Base-by-base conservation (phyloP, 169 alveolate genomes). In the Plasmodium coatneyi region DNA sequence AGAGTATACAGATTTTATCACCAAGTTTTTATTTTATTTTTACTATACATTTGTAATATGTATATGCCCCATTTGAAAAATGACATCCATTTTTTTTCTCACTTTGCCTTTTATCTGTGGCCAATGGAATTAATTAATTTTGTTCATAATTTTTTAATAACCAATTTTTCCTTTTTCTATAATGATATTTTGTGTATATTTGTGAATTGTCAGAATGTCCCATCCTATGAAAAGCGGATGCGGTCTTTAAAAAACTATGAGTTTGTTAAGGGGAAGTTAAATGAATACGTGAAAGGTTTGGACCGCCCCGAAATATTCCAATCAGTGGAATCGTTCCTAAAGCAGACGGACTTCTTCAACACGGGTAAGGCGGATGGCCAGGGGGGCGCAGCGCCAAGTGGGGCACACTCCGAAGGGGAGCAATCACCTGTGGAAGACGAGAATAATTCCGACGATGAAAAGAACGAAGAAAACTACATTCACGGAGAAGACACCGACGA, bases 101-200 rank as follows among this genome's bases (percentile, higher is more conserved):
- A 78, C 34, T 89, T 60, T 89, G 83, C 94, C 9, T 78, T 79
- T 78, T 89, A 89, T 46, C 71, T 89, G 49, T 89, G 94, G 94
- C 94, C 94, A 56, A 41, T 89, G 72, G 90, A 89, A 66, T 78
- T 89, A 89, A 79, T 89, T 36, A 89, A 89, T 89, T 89, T 89
- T 79, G 32, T 89, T 60, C 94, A 89, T 66, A 89, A 89, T 70
- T 89, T 89, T 72, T 79, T 89, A 79, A 4, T 89, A 36, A 66
- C 80, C 9, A 89, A 89, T 89, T 89, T 79, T 89, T 54, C 72
- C 12, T 79, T 89, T 16, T 89, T 89, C 43, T 89, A 89, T 39
- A 89, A 79, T 80, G 78, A 89, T 56, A 79, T 89, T 10, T 10
- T 89, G 71, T 60, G 83, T 19, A 54, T 89, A 60, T 89, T 89